Conservation (phyloP, 2,329 filamentous ascomycete species). For the Hortaea sp. region DNA sequence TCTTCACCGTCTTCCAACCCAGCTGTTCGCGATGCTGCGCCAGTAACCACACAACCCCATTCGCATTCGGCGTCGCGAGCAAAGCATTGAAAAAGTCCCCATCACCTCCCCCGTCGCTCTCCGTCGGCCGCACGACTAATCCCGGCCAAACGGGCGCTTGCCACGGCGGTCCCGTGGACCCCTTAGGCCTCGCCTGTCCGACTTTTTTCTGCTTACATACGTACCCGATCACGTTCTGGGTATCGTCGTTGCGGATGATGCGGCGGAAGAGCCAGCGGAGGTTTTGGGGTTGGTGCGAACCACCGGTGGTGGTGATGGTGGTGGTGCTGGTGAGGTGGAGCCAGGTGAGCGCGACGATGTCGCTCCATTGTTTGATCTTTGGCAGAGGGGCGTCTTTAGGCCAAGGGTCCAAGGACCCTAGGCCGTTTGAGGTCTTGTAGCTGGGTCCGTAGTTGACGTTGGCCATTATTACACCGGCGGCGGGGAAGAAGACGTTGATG, state of each 20-base stretch:
- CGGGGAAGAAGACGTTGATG: slow-evolving; percentile 7
- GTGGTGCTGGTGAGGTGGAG: slow-evolving; percentile 2
- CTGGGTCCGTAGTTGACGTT: slow-evolving; percentile 6
- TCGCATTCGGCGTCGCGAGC: slow-evolving; percentile 6
- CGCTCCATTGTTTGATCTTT: slow-evolving; percentile 6
- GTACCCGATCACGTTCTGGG: slow-evolving; percentile 5
- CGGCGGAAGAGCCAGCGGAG: slow-evolving; percentile 7
- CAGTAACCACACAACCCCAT: slow-evolving; percentile 9
- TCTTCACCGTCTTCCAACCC: slow-evolving; percentile 6
- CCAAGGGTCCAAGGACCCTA: slow-evolving; percentile 4
- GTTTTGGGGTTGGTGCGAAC: neutral
- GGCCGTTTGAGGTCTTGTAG: slow-evolving; percentile 1
- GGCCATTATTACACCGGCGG: slow-evolving; percentile 6
- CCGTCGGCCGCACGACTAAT: neutral
- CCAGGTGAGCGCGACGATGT: slow-evolving; percentile 8
- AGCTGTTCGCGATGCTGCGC: slow-evolving; percentile 5
- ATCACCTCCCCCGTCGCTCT: neutral
- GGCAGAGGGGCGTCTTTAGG: slow-evolving; percentile 2
- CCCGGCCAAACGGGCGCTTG: slow-evolving; percentile 6
- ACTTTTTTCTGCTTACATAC: slow-evolving; percentile 2
- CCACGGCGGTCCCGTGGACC: neutral
- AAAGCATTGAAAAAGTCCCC: slow-evolving; percentile 5
- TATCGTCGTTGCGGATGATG: slow-evolving; percentile 7
- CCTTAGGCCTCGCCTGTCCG: neutral
- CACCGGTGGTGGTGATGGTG: too few relatives aligned